Base-by-base conservation (phyloP, 768 basidiomycete genomes). In the Boletus vinaceobasis region DNA sequence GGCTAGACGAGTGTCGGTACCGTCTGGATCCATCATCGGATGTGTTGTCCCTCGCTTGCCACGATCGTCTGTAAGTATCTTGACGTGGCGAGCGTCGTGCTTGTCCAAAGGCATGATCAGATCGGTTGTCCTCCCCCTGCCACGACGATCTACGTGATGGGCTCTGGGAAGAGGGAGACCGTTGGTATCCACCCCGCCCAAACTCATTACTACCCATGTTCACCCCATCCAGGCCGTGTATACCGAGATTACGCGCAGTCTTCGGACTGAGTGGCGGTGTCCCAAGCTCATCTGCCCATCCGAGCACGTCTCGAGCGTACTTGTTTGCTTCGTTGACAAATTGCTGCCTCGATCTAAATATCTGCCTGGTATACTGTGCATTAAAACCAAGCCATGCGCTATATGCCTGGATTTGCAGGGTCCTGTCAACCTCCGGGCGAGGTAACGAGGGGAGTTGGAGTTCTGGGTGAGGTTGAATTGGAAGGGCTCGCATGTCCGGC, bases 301-400 rank as follows among this genome's bases (percentile, higher is more conserved):
- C 76, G 26, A 76, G 67, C 3, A 68, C 68, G 17, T 64, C 57
- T 37, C 66, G 60, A 33, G 69, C 74, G 55, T 73, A 78, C 54
- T 51, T 59, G 51, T 75, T 76, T 9, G 62, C 79, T 38, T 70
- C 64, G 23, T 66, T 48, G 5, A 84, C 79, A 19, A 80, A 71
- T 15, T 71, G 62, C 40, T 66, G 70, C 43, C 62, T 70, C 10
- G 68, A 70, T 75, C 77, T 78, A 39, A 68, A 63, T 50, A 81
- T 50, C 8, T 56, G 48, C 60, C 70, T 77, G 32, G 71, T 43
- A 44, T 67, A 69, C 5, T 71, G 65, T 19, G 80, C 77, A 65
- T 84, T 85, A 65, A 81, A 86, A 13, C 84, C 84, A 40, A 86
- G 65, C 73, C 74, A 81, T 27, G 81, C 77, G 33, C 74, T 71